A percentile compares a stretch with the other conserved stretches of the same genome.
Evolutionary conservation across 305 asterid genomes (phyloP).

Genomic region (Rubia tinctorum): DNA sequence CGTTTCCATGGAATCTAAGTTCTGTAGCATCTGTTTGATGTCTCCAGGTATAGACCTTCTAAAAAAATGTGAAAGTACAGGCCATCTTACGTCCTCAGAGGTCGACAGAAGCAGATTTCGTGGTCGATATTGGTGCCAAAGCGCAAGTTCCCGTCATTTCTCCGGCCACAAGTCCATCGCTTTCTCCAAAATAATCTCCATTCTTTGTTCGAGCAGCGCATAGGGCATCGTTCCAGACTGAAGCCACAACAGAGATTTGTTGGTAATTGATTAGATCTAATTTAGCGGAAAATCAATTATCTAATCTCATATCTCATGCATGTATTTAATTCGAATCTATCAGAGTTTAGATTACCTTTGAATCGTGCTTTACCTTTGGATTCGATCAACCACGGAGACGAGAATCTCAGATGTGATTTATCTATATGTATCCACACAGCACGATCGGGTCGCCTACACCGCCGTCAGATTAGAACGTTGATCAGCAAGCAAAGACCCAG

Average conservation of each 20-base stretch:
- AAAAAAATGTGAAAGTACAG: conserved; percentile 31
- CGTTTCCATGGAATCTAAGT: neutral
- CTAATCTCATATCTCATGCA: no score
- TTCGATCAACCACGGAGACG: no score
- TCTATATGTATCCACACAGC: no score
- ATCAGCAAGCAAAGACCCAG: no score
- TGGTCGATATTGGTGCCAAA: conserved; percentile 35
- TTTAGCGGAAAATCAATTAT: no score
- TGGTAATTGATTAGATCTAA: no score
- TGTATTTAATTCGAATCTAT: no score
- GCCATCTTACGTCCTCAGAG: conserved; percentile 49
- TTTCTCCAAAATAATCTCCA: conserved; percentile 37
- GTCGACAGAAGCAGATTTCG: conserved; percentile 42
- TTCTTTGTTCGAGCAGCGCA: conserved; percentile 43
- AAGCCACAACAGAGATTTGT: conserved; percentile 46
- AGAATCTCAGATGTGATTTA: no score
- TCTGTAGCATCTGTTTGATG: neutral
- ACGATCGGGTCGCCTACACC: no score
- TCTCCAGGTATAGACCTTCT: conserved; percentile 52
- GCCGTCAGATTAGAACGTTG: no score
- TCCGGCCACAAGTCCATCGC: conserved; percentile 41
- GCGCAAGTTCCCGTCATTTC: conserved; percentile 45
- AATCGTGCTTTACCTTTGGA: no score
- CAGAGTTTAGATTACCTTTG: no score
- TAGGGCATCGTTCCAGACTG: conserved; percentile 36